Percentiles rank a stretch among this genome's conserved stretches.
These are phyloP conservation scores for Pyricularia grisea DNA, from an alignment of 2,329 filamentous ascomycete genomes.

Conservation along the genomic window DNA sequence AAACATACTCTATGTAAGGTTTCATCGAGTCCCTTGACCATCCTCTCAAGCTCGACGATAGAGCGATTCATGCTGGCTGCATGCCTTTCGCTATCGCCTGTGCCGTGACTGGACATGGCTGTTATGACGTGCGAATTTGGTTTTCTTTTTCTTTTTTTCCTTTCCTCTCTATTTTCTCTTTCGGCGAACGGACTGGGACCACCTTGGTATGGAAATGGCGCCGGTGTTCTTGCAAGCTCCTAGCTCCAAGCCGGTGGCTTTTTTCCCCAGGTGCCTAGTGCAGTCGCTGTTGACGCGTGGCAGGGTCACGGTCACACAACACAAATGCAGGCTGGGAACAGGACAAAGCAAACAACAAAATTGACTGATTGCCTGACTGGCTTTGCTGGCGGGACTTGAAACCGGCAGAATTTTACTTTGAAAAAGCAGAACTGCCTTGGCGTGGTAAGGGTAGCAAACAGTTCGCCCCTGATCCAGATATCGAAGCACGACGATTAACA, in stretches of 20 bases:
- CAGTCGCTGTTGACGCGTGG: not conserved
- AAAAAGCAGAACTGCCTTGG: not conserved
- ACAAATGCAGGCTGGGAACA: not conserved
- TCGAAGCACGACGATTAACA: not conserved
- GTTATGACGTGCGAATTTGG: not conserved
- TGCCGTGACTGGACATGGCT: not conserved
- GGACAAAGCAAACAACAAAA: not conserved
- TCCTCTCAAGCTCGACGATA: constrained; percentile 53
- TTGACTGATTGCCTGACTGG: not conserved
- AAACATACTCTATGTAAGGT: constrained; percentile 34
- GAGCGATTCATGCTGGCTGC: constrained; percentile 54
- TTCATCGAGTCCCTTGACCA: constrained; percentile 43
- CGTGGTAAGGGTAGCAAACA: not conserved
- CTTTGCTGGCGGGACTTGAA: not conserved
- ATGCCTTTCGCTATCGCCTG: constrained; percentile 25
- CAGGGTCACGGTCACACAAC: not conserved
- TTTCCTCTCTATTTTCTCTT: too few relatives aligned
- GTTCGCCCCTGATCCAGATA: not conserved
- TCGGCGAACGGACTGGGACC: not conserved
- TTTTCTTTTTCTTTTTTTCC: not conserved
- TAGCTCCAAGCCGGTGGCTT: not conserved
- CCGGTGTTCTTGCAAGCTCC: not conserved
- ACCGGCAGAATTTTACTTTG: not conserved
- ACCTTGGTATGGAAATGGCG: not conserved
- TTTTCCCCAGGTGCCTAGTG: not conserved